Evolutionary conservation across 2,329 filamentous ascomycete genomes (phyloP).

Genomic region (Talaromyces islandicus): DNA sequence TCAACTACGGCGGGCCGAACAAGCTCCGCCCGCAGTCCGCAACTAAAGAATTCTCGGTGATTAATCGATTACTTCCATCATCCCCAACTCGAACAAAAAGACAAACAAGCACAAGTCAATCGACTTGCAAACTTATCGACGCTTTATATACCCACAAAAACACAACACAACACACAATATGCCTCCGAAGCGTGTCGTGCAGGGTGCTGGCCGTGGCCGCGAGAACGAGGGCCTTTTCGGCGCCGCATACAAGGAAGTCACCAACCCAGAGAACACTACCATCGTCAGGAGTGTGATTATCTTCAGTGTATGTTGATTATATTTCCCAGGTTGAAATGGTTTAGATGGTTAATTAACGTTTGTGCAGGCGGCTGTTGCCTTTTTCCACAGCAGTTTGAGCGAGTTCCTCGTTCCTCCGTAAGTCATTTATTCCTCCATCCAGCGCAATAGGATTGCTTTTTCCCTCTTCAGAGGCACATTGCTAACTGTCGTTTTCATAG

Average conservation of each 20-base stretch:
- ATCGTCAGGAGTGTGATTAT: conserved; percentile 62
- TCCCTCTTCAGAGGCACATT: not conserved
- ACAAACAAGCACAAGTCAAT: not conserved
- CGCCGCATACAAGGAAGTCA: conserved; percentile 57
- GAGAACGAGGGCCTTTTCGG: conserved; percentile 46
- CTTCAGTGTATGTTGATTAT: conserved; percentile 55
- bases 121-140: not conserved
- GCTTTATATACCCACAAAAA: not conserved
- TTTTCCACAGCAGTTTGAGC: conserved; percentile 62
- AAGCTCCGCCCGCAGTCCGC: conserved; percentile 26
- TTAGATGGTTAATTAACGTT: not conserved
- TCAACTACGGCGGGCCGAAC: conserved; percentile 20
- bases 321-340: not conserved
- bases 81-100: not conserved
- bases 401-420: conserved; percentile 61
- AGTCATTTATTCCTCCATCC: conserved; percentile 17
- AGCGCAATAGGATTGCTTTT: not conserved
- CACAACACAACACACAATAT: conserved; percentile 34
- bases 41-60: conserved; percentile 27
- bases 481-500: not conserved
- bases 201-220: conserved; percentile 39
- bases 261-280: conserved; percentile 61
- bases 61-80: not conserved
- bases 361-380: conserved; percentile 57
- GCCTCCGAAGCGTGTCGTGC: conserved; percentile 57